These are phyloP conservation scores for Suhomyces sp. DNA, from an alignment of 805 yeast genomes.

Conservation along the genomic window DNA sequence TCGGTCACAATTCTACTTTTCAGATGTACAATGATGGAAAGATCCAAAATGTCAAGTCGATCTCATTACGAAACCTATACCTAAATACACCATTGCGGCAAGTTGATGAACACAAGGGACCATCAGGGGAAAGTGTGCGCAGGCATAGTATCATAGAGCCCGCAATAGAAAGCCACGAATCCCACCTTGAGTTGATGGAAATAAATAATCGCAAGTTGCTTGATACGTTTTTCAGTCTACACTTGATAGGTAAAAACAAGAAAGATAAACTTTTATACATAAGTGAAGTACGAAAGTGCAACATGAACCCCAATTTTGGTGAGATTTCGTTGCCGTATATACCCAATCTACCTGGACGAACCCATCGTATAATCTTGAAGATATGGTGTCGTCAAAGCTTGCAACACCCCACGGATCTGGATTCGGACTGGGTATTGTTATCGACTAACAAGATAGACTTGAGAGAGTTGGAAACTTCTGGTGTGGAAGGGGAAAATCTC, in stretches of 20 bases:
- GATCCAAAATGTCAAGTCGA: conserved; percentile 12
- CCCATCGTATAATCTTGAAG: conserved; percentile 13
- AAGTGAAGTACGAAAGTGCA: conserved; percentile 26
- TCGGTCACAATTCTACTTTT: not conserved
- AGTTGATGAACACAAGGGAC: not conserved
- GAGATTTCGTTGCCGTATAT: conserved; percentile 22
- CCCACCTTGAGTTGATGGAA: conserved; percentile 10
- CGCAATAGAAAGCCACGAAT: conserved; percentile 3
- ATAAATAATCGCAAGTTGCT: conserved; percentile 16
- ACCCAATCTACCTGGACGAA: not conserved
- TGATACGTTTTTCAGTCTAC: conserved; percentile 28
- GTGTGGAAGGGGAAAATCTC: conserved; percentile 7
- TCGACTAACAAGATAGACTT: conserved; percentile 16
- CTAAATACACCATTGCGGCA: conserved; percentile 1
- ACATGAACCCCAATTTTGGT: conserved; percentile 27
- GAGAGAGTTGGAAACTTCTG: conserved; percentile 12
- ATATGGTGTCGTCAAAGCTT: conserved; percentile 17
- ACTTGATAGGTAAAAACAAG: conserved; percentile 11
- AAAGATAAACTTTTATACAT: conserved; percentile 24
- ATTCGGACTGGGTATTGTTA: conserved; percentile 20
- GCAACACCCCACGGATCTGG: not conserved
- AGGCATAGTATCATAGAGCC: conserved; percentile 1
- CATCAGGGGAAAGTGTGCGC: not conserved
- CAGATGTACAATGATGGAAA: conserved; percentile 10
- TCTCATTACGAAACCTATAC: conserved; percentile 17